Percentiles rank a stretch among this genome's conserved stretches.
phyloP scores from a whole-genome alignment of 2,329 filamentous ascomycete species.

The Bimuria novae-zelandiae region DNA sequence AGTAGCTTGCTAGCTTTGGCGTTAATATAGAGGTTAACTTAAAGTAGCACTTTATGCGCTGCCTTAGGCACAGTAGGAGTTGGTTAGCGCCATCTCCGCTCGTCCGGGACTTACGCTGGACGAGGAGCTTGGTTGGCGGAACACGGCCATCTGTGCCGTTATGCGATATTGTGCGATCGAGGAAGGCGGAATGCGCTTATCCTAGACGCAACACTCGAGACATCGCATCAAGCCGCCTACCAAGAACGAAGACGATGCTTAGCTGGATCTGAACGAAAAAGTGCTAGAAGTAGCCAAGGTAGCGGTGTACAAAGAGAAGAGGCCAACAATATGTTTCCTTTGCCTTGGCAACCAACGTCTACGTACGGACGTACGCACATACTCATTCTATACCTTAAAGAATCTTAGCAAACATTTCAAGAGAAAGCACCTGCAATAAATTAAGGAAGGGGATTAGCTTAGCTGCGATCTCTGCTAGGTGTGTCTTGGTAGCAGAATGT shows the following conservation, averaged over 20 bases:
- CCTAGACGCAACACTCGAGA: neutral
- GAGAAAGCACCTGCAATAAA: neutral
- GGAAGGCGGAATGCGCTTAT: conserved; percentile 11
- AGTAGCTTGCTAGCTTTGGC: too few species aligned
- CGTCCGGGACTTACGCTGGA: conserved; percentile 8
- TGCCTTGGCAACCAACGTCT: neutral
- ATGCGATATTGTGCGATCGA: conserved; percentile 16
- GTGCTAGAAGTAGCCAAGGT: conserved; percentile 20
- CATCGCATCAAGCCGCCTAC: neutral
- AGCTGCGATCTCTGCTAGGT: neutral
- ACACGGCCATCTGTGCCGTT: conserved; percentile 11
- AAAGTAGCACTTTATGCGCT: too few species aligned
- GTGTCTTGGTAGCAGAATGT: neutral
- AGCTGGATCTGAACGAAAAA: conserved; percentile 10
- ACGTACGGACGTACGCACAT: neutral
- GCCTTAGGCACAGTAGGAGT: conserved; percentile 11
- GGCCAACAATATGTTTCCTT: neutral
- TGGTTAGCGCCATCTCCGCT: conserved; percentile 4
- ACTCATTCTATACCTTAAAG: neutral
- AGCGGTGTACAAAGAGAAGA: neutral
- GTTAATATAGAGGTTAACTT: too few species aligned
- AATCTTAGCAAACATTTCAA: neutral
- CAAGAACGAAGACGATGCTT: conserved; percentile 11
- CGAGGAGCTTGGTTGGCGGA: conserved; percentile 6
- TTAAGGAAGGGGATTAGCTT: neutral